Evolutionary conservation across 1,139 yeast genomes (phyloP), one percentile per base, ranked within the genome.

Genomic region (Yamadazyma taylorii): DNA sequence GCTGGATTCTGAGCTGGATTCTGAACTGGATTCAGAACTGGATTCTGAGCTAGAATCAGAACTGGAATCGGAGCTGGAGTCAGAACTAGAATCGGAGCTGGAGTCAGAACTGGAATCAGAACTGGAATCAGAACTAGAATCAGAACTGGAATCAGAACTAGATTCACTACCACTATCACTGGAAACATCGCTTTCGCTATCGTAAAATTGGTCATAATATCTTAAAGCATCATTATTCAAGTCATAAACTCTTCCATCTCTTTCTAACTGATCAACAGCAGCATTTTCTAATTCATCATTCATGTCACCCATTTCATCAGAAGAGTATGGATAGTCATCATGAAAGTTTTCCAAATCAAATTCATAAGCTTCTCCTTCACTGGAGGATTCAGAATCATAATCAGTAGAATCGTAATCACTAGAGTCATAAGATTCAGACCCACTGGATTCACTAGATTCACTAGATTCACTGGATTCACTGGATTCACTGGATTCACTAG

Each of bases 181-280:
- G 12, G 26, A 24, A 11, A n/a, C n/a, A n/a, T n/a, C 21, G 21
- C 21, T 19, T 6, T 27, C 30, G 11, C 21, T 27, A 17, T 27
- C 30, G 13, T 27, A 27, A 27, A 27, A 27, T 27, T 46, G 51
- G 36, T 67, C 75, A 50, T 68, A 69, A 49, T 53, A 67, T 49
- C 62, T 58, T 31, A 69, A 58, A 43, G 67, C 52, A 43, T 67
- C 72, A 45, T 69, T 63, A 48, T 70, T 69, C 45, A 69, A 60
- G 50, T 69, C 72, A 41, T 55, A 46, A 17, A 66, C 62, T 39
- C 52, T 53, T 26, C 71, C 73, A 14, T 59, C 56, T n/a, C 59
- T 56, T 33, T 65, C 70, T 43, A 69, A 54, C 38, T 50, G 47
- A 35, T 63, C 69, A 38, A 66, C 40, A 34, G 63, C 67, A 24